Percentiles rank a stretch among this genome's conserved stretches.
phyloP scores from a whole-genome alignment of 805 yeast species.

The Starmerella cellae region DNA sequence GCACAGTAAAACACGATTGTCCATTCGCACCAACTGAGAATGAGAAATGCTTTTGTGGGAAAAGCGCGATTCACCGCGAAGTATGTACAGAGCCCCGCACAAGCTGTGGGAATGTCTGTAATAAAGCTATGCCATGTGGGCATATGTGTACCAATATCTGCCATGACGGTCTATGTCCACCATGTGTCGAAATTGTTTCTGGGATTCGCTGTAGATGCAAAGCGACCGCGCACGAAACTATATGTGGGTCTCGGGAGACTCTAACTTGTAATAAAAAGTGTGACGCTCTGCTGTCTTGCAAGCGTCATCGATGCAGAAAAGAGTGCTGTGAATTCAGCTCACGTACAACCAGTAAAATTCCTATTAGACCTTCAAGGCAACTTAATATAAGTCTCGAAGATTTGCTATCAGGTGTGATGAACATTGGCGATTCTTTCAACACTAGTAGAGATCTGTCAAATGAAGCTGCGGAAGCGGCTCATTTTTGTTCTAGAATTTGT shows the following conservation, averaged over 20 bases:
- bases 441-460: no score
- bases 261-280: constrained; percentile 3
- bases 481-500: constrained; percentile 23
- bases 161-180: constrained; percentile 9
- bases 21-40: constrained; percentile 7
- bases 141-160: constrained; percentile 10
- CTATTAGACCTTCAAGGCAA: neutral
- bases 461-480: constrained; percentile 15
- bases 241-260: neutral
- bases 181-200: constrained; percentile 1
- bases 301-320: constrained; percentile 4
- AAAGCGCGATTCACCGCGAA: constrained; percentile 1
- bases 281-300: constrained; percentile 5
- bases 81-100: constrained; percentile 14
- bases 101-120: constrained; percentile 12
- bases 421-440: neutral
- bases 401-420: neutral
- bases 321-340: constrained; percentile 9
- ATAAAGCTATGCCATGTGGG: constrained; percentile 10
- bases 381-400: neutral
- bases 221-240: constrained; percentile 20
- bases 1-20: constrained; percentile 9
- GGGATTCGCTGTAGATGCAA: constrained; percentile 5
- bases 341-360: no score
- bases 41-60: constrained; percentile 22